Conservation (phyloP, 805 yeast genomes). For the Spathaspora hagerdaliae region DNA sequence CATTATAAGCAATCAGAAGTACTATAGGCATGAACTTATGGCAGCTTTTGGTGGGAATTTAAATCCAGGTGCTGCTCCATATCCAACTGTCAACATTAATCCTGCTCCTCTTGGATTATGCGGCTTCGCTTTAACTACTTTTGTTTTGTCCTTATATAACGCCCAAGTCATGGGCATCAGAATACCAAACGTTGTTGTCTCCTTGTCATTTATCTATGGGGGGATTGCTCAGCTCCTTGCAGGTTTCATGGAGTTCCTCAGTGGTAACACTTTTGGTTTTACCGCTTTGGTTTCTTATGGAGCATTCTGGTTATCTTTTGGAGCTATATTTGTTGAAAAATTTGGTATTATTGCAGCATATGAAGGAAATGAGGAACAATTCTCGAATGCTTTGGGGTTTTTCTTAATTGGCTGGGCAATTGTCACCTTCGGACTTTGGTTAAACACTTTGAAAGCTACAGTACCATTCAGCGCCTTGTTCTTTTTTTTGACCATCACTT, state of each 20-base stretch:
- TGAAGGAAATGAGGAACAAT: constrained; percentile 24
- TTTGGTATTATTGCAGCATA: constrained; percentile 61
- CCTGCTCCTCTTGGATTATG: constrained; percentile 64
- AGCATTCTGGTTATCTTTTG: constrained; percentile 67
- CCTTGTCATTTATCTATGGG: constrained; percentile 59
- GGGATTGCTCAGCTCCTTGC: constrained; percentile 58
- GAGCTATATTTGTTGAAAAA: constrained; percentile 53
- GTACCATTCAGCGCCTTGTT: constrained; percentile 58
- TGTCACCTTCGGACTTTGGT: constrained; percentile 51
- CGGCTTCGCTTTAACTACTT: constrained; percentile 62
- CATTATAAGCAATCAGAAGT: constrained; percentile 26
- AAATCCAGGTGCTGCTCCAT: constrained; percentile 30
- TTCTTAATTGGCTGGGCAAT: constrained; percentile 62
- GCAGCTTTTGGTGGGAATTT: constrained; percentile 34
- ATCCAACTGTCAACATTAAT: constrained; percentile 53
- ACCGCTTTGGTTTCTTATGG: constrained; percentile 62
- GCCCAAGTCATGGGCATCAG: constrained; percentile 51
- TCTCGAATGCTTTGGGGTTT: constrained; percentile 53
- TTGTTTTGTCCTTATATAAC: constrained; percentile 53
- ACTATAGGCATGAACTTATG: constrained; percentile 31
- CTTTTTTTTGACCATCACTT: constrained; percentile 50
- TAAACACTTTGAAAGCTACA: constrained; percentile 62
- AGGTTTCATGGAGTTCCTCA: constrained; percentile 65
- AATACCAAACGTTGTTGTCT: constrained; percentile 51
- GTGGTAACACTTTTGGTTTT: constrained; percentile 67